Base-by-base conservation (phyloP, 805 yeast genomes). In the Yarrowia bubula region DNA sequence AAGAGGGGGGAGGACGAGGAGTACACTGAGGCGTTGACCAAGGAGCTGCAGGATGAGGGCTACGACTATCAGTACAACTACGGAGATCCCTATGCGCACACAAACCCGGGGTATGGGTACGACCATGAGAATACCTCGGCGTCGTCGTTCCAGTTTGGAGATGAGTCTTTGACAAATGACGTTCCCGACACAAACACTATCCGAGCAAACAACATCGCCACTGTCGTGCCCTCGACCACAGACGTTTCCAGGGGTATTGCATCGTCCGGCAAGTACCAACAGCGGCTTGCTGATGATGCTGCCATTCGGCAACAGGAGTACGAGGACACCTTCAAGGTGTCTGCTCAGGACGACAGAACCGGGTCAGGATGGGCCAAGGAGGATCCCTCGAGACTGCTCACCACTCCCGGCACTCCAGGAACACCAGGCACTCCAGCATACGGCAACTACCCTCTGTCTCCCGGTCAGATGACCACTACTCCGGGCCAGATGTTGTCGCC, bases 31-130 rank as follows among this genome's bases (percentile, higher is more conserved):
- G 18, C 47, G 11, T 31, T 55, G 38, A 55, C 61, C 31, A n/a
- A 37, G 17, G 61, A 41, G 14, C 22, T 51, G 14, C 43, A 37
- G 14, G 58, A 51, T n/a, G 33, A 18, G 42, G 35, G 43, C 22
- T 51, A 22, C 43, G 58, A 51, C 22, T 51, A 51, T 35, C 58
- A 51, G 58, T 51, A 51, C 43, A 51, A 51, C 35, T 51, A 51
- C 14, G 58, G 58, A 13, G 58, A 51, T 13, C 58, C 58, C 14
- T 51, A 51, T 35, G 58, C 43, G 14, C 35, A 37, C 35, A 8
- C 35, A 2, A 43, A 38, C 8, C 43, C 37, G 8, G 43, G 43
- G 8, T 50, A 50, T 43, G 5, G 35, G 7, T 37, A 51, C 43
- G 33, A 51, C 35, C 28, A 3, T 3, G 28, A 22, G 28, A 22